Percentiles rank a stretch among this genome's conserved stretches.
Evolutionary conservation across 2,329 filamentous ascomycete genomes (phyloP).

Genomic region (Sporothrix globosa): DNA sequence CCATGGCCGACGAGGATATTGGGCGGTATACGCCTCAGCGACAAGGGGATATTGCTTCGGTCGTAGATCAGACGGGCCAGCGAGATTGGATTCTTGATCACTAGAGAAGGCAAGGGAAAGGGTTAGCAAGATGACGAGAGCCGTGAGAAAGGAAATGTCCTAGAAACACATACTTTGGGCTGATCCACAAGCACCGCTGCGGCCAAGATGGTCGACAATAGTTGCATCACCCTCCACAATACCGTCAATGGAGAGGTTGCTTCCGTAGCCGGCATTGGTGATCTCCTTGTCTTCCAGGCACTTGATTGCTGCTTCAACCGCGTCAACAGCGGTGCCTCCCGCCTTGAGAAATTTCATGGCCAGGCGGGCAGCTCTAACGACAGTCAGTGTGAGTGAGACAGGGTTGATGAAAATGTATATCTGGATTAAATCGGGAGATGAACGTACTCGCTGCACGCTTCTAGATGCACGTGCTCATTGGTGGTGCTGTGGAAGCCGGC

Average conservation of each 20-base stretch:
- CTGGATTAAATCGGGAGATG: not conserved
- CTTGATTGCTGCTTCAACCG: conserved; percentile 85
- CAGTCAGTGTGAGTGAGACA: conserved; percentile 16
- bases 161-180: conserved; percentile 66
- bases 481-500: conserved; percentile 89
- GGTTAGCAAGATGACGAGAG: not conserved
- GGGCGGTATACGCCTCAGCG: conserved; percentile 84
- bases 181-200: conserved; percentile 91
- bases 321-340: conserved; percentile 81
- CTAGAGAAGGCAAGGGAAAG: conserved; percentile 50
- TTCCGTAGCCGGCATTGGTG: conserved; percentile 94
- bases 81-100: conserved; percentile 89
- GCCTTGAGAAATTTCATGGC: conserved; percentile 80
- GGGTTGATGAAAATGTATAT: not conserved
- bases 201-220: conserved; percentile 85
- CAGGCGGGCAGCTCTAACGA: conserved; percentile 72
- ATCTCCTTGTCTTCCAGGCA: conserved; percentile 91
- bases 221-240: conserved; percentile 94
- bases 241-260: conserved; percentile 89
- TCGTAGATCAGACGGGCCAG: conserved; percentile 84
- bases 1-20: conserved; percentile 88
- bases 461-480: conserved; percentile 82
- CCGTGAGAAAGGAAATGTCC: conserved; percentile 35
- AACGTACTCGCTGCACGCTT: conserved; percentile 84
- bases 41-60: conserved; percentile 73